phyloP scores from a whole-genome alignment of 2,329 filamentous ascomycete species.

The Tolypocladium album region DNA sequence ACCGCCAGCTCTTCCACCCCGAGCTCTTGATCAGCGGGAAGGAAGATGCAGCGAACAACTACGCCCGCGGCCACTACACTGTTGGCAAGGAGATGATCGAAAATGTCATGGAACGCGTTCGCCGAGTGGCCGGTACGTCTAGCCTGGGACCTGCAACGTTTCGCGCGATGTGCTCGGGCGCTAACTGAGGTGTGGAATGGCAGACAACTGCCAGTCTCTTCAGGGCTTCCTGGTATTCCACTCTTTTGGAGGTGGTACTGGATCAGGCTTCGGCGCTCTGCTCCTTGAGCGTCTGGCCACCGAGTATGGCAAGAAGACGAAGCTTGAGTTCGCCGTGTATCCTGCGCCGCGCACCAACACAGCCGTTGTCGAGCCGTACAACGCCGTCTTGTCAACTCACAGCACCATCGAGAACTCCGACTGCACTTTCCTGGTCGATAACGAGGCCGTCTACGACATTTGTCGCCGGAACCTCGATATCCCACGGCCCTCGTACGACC shows the following conservation, averaged over 20 bases:
- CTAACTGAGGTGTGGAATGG: background rate
- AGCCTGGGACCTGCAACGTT: background rate
- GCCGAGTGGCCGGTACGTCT: slow-evolving; percentile 53
- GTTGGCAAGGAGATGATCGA: slow-evolving; percentile 70
- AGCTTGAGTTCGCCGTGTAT: slow-evolving; percentile 66
- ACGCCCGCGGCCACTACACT: slow-evolving; percentile 66
- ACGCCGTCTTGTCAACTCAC: slow-evolving; percentile 62
- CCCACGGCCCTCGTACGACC: slow-evolving; percentile 57
- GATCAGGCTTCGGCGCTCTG: slow-evolving; percentile 62
- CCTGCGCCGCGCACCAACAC: slow-evolving; percentile 60
- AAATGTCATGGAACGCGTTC: slow-evolving; percentile 57
- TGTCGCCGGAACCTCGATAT: slow-evolving; percentile 64
- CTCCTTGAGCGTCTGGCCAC: slow-evolving; percentile 62
- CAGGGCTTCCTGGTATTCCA: slow-evolving; percentile 68
- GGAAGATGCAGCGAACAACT: slow-evolving; percentile 71
- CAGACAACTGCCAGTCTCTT: slow-evolving; percentile 63
- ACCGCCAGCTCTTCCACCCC: slow-evolving; percentile 62
- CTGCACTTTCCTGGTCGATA: slow-evolving; percentile 68
- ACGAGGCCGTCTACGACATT: slow-evolving; percentile 67
- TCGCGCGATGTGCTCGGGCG: slow-evolving; percentile 1
- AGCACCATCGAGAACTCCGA: slow-evolving; percentile 71
- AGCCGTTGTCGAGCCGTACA: slow-evolving; percentile 64
- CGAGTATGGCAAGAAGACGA: slow-evolving; percentile 68
- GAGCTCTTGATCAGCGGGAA: slow-evolving; percentile 64
- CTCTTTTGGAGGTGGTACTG: slow-evolving; percentile 63